phyloP scores from a whole-genome alignment of 352 stramenopile species.

The Phytophthora niederhauseri region DNA sequence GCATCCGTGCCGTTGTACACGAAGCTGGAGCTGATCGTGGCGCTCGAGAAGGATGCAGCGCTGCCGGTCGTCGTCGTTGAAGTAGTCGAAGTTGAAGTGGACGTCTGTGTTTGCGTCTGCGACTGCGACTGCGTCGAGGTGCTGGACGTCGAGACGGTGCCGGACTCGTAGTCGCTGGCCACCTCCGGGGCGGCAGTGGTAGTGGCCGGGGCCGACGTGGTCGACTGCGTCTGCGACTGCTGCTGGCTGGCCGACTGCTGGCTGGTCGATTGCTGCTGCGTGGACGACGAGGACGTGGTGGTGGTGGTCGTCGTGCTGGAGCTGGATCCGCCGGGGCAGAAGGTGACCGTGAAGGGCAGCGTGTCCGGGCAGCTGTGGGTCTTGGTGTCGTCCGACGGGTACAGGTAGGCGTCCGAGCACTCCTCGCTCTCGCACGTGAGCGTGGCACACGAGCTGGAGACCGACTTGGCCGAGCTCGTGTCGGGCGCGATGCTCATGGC shows the following conservation, averaged over 20 bases:
- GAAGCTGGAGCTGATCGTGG: conserved; percentile 48
- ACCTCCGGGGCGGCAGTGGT: conserved; percentile 23
- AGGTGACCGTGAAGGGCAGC: conserved; percentile 48
- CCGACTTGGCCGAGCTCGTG: conserved; percentile 24
- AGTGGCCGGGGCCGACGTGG: conserved; percentile 25
- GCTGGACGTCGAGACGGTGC: conserved; percentile 21
- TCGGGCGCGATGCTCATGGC: conserved; percentile 47
- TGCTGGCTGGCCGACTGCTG: neutral
- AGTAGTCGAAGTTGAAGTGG: conserved; percentile 19
- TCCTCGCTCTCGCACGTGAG: conserved; percentile 39
- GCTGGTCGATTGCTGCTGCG: conserved; percentile 3
- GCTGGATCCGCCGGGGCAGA: conserved; percentile 41
- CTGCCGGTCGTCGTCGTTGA: conserved; percentile 22
- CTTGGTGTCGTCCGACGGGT: conserved; percentile 56
- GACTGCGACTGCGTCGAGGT: conserved; percentile 14
- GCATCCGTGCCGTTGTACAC: conserved; percentile 41
- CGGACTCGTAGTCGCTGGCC: conserved; percentile 34
- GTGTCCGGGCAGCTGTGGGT: conserved; percentile 49
- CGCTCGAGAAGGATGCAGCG: conserved; percentile 37
- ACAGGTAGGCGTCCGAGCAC: conserved; percentile 55
- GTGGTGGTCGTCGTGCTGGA: conserved; percentile 2
- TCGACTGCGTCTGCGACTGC: neutral
- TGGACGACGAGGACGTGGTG: conserved; percentile 21
- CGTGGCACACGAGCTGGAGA: conserved; percentile 28
- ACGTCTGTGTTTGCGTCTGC: conserved; percentile 11